Percentiles rank a stretch among this genome's conserved stretches.
Evolutionary conservation across 1,139 yeast species (phyloP).

Genomic region (Yamadazyma friedrichii): DNA sequence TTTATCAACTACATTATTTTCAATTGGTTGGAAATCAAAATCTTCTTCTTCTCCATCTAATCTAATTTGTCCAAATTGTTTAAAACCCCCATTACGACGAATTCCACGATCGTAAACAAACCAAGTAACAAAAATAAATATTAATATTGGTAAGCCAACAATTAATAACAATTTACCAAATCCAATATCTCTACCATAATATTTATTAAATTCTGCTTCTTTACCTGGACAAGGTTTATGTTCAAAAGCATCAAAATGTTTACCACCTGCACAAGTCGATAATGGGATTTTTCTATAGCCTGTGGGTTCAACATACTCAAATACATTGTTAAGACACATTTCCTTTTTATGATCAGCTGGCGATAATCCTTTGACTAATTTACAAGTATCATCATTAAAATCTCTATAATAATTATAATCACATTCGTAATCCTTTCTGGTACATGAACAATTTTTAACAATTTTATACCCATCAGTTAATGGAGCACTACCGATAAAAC

Average conservation of each 20-base stretch:
- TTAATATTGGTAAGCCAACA: slow-evolving; percentile 55
- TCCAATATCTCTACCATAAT: slow-evolving; percentile 56
- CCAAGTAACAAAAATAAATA: slow-evolving; percentile 60
- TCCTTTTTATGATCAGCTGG: slow-evolving; percentile 63
- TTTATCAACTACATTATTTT: slow-evolving; percentile 62
- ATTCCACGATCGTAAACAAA: slow-evolving; percentile 82
- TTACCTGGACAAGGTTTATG: slow-evolving; percentile 88
- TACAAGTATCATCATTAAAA: slow-evolving; percentile 75
- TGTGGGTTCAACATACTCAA: slow-evolving; percentile 53
- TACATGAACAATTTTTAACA: slow-evolving; percentile 73
- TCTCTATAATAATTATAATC: slow-evolving; percentile 78
- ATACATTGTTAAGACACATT: slow-evolving; percentile 57
- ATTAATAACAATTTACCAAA: slow-evolving; percentile 54
- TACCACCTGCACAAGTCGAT: slow-evolving; percentile 47
- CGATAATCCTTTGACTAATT: slow-evolving; percentile 66
- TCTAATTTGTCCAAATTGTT: slow-evolving; percentile 82
- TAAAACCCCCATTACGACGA: slow-evolving; percentile 76
- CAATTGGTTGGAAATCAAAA: slow-evolving; percentile 54
- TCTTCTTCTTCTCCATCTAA: slow-evolving; percentile 69
- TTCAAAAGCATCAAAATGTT: slow-evolving; percentile 59
- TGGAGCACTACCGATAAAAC: slow-evolving; percentile 81
- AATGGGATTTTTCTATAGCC: slow-evolving; percentile 48
- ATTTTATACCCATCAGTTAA: slow-evolving; percentile 59
- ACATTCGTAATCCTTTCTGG: slow-evolving; percentile 90
- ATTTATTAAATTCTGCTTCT: slow-evolving; percentile 58